Evolutionary conservation across 495 filamentous ascomycete genomes (phyloP).

Genomic region (Hypoxylon subgilvum): DNA sequence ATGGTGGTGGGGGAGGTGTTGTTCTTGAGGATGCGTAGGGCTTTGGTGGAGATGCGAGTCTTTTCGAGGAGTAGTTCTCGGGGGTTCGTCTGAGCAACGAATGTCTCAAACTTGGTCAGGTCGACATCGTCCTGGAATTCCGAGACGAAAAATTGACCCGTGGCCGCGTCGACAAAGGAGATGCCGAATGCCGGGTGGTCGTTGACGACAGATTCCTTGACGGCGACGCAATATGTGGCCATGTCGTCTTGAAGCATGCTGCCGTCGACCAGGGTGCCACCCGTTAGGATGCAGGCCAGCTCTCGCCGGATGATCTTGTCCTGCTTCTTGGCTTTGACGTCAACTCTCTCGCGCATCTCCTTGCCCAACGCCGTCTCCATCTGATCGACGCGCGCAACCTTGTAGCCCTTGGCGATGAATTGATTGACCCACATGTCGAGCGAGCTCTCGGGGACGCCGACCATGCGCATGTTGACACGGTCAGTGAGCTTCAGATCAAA

Average conservation of each 20-base stretch:
- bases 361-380: conserved; percentile 93
- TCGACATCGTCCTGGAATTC: conserved; percentile 92
- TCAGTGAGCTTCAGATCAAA: conserved; percentile 99
- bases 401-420: conserved; percentile 91
- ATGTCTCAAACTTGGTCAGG: conserved; percentile 96
- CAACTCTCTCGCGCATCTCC: conserved; percentile 92
- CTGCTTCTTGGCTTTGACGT: conserved; percentile 62
- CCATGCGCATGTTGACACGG: conserved; percentile 99
- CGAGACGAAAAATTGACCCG: conserved; percentile 90
- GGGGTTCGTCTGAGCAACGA: conserved; percentile 90
- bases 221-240: conserved; percentile 94
- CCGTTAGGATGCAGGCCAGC: conserved; percentile 86
- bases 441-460: conserved; percentile 89
- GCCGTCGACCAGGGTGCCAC: conserved; percentile 90
- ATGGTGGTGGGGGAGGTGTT: conserved; percentile 91
- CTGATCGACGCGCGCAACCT: conserved; percentile 96
- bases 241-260: conserved; percentile 98
- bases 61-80: conserved; percentile 93
- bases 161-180: conserved; percentile 93
- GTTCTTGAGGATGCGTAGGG: conserved; percentile 93
- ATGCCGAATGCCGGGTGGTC: conserved; percentile 86
- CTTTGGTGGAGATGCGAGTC: conserved; percentile 78
- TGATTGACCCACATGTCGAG: conserved; percentile 92
- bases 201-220: conserved; percentile 84
- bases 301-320: conserved; percentile 95